These are phyloP conservation scores for Geosmithia putterillii DNA, from an alignment of 2,329 filamentous ascomycete genomes.

Conservation along the genomic window DNA sequence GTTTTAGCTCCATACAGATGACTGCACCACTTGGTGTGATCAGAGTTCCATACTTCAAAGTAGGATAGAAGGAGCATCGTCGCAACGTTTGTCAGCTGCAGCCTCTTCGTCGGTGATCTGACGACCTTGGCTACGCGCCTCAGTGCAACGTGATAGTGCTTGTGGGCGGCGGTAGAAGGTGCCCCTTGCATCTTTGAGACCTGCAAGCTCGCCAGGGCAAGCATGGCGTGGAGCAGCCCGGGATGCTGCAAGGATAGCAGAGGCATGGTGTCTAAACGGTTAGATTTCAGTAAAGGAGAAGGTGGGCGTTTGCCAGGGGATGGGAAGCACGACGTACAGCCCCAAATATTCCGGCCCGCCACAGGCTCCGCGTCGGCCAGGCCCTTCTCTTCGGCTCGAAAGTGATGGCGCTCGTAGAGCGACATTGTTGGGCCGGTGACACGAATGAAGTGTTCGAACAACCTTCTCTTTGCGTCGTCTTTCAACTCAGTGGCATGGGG, in stretches of 20 bases:
- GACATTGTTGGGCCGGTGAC: conserved; percentile 80
- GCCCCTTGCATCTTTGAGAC: conserved; percentile 70
- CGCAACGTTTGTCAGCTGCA: conserved; percentile 72
- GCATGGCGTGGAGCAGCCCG: conserved; percentile 80
- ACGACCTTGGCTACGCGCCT: conserved; percentile 69
- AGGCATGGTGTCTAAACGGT: conserved; percentile 57
- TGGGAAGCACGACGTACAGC: conserved; percentile 42
- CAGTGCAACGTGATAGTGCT: conserved; percentile 82
- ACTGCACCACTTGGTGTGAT: conserved; percentile 92
- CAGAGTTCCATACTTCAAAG: conserved; percentile 89
- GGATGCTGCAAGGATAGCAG: conserved; percentile 73
- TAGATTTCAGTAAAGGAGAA: neutral
- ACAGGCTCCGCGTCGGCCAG: conserved; percentile 48
- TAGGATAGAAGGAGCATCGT: conserved; percentile 78
- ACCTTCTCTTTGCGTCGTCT: conserved; percentile 65
- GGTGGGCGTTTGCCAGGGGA: too few relatives aligned
- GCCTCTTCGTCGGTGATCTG: conserved; percentile 52
- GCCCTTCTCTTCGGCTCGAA: conserved; percentile 48
- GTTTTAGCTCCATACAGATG: conserved; percentile 78
- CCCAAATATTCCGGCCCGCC: conserved; percentile 43
- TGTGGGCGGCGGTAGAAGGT: conserved; percentile 68
- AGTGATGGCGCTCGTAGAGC: conserved; percentile 72
- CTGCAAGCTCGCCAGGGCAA: conserved; percentile 77
- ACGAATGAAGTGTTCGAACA: conserved; percentile 88
- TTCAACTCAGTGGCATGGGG: conserved; percentile 60